Conservation (phyloP, 352 stramenopile species). For the Lagenidium giganteum region DNA sequence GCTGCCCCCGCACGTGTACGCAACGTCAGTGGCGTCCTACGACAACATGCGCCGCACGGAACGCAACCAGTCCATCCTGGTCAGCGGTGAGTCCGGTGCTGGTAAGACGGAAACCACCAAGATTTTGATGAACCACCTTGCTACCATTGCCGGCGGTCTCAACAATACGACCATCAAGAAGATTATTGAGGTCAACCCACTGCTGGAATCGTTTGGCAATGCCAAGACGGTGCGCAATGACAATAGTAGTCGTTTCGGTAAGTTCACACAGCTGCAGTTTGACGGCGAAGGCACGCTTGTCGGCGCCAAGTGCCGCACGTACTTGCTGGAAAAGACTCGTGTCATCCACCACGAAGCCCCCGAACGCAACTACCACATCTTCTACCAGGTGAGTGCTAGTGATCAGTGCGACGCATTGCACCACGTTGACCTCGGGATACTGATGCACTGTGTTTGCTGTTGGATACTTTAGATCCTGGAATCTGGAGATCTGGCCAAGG, state of each 20-base stretch:
- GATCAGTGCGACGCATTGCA: no score
- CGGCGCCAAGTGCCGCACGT: conserved; percentile 78
- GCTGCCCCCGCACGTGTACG: conserved; percentile 65
- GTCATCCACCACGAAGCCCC: conserved; percentile 65
- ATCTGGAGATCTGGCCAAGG: conserved; percentile 10
- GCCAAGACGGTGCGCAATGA: conserved; percentile 50
- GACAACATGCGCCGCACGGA: conserved; percentile 55
- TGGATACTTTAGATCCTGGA: no score
- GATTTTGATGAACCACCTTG: conserved; percentile 87
- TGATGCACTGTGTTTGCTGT: no score
- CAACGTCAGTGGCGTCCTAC: conserved; percentile 63
- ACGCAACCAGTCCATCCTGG: conserved; percentile 82
- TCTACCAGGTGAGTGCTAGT: conserved; percentile 78
- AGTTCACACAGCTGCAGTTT: conserved; percentile 56
- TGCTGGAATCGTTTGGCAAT: conserved; percentile 84
- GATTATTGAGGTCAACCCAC: conserved; percentile 78
- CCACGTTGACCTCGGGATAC: no score
- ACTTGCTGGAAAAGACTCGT: conserved; percentile 92
- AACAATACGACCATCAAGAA: conserved; percentile 78
- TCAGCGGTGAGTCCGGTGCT: conserved; percentile 81
- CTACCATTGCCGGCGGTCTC: conserved; percentile 53
- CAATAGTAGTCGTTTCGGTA: conserved; percentile 46
- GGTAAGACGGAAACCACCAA: conserved; percentile 89
- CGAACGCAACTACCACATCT: conserved; percentile 84
- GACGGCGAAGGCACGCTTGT: conserved; percentile 56